phyloP scores from a whole-genome alignment of 2,329 filamentous ascomycete species.

The Ascochyta koolunga region DNA sequence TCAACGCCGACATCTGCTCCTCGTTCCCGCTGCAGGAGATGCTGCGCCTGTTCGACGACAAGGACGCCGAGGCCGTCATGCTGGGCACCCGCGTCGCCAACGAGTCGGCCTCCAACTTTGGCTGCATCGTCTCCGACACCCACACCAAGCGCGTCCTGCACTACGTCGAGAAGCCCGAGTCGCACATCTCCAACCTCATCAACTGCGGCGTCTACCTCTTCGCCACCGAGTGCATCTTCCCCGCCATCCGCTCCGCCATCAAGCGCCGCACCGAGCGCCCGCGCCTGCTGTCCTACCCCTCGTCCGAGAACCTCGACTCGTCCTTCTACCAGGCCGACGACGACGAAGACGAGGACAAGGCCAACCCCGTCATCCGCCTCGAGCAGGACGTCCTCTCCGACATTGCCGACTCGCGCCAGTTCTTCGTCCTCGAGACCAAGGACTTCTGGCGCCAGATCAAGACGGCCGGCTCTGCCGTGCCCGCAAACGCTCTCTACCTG shows the following conservation, averaged over 20 bases:
- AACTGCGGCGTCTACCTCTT: conserved; percentile 99
- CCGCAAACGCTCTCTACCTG: conserved; percentile 94
- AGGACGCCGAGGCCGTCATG: conserved; percentile 95
- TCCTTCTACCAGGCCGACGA: conserved; percentile 66
- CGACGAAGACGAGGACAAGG: conserved; percentile 74
- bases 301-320: conserved; percentile 86
- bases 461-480: conserved; percentile 94
- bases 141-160: conserved; percentile 95
- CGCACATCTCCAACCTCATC: conserved; percentile 96
- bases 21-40: conserved; percentile 96
- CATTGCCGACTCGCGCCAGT: conserved; percentile 94
- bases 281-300: conserved; percentile 91
- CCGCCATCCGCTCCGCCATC: conserved; percentile 90
- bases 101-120: conserved; percentile 93
- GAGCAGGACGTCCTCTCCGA: conserved; percentile 97
- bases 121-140: conserved; percentile 93
- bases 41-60: conserved; percentile 92
- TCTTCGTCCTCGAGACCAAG: conserved; percentile 98
- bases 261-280: conserved; percentile 93
- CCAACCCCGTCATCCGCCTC: conserved; percentile 86
- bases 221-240: conserved; percentile 93
- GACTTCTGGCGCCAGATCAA: conserved; percentile 99
- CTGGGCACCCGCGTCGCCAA: conserved; percentile 89
- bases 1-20: conserved; percentile 98
- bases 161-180: conserved; percentile 99